These are phyloP conservation scores for Rostrohypoxylon terebratum DNA, from an alignment of 495 filamentous ascomycete genomes.

Conservation along the genomic window DNA sequence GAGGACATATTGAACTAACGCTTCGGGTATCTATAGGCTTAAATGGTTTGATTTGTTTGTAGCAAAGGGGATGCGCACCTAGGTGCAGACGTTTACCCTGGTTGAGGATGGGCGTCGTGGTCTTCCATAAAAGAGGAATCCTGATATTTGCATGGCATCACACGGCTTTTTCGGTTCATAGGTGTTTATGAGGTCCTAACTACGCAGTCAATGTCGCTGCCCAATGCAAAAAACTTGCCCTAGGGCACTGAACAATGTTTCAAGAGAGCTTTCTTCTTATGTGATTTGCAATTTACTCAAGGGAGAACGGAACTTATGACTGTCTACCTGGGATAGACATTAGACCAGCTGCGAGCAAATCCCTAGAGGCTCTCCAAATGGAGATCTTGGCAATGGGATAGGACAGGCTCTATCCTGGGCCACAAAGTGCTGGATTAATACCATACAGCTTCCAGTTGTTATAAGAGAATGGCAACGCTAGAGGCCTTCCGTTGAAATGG, in stretches of 20 bases:
- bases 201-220: constrained; percentile 53
- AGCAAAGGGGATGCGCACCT: constrained; percentile 28
- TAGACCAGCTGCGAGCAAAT: background rate
- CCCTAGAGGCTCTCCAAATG: background rate
- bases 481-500: too few relatives aligned
- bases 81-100: constrained; percentile 37
- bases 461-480: too few relatives aligned
- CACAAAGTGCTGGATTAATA: too few relatives aligned
- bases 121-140: constrained; percentile 52
- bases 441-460: too few relatives aligned
- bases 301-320: background rate
- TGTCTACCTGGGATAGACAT: background rate
- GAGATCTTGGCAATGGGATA: background rate
- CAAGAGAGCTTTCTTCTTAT: background rate
- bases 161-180: constrained; percentile 56
- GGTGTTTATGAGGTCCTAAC: constrained; percentile 53
- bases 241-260: constrained; percentile 43
- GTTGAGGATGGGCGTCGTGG: constrained; percentile 48
- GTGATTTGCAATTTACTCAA: constrained; percentile 17
- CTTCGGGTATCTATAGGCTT: constrained; percentile 32
- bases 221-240: constrained; percentile 51
- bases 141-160: constrained; percentile 55
- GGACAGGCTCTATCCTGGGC: too few relatives aligned
- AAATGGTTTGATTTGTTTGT: constrained; percentile 38
- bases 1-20: constrained; percentile 24